A percentile compares a stretch with the other conserved stretches of the same genome.
Evolutionary conservation across 2,329 filamentous ascomycete species (phyloP).

Genomic region (Coniochaeta prunicola): DNA sequence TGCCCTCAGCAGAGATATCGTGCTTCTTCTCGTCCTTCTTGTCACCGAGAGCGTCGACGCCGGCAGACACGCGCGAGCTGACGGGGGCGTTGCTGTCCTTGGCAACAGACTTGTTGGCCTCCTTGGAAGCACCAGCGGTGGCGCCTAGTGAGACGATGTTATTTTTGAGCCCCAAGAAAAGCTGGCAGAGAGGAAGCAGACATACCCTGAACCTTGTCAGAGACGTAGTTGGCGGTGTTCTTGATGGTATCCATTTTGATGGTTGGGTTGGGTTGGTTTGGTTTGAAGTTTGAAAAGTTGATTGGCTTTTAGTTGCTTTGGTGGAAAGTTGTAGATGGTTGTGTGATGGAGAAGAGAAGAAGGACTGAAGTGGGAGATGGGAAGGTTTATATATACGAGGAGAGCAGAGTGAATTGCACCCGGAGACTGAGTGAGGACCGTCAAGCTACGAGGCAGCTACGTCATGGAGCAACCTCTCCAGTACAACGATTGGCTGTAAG

Average conservation of each 20-base stretch:
- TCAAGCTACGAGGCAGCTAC: not conserved
- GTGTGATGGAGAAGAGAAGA: not conserved
- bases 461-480: not conserved
- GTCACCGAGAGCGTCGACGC: constrained; percentile 25
- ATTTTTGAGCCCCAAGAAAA: not conserved
- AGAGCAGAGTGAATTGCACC: not conserved
- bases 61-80: constrained; percentile 28
- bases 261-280: constrained; percentile 10
- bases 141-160: constrained; percentile 21
- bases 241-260: constrained; percentile 33
- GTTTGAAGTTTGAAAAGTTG: constrained; percentile 8
- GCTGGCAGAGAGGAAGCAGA: not conserved
- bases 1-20: constrained; percentile 26
- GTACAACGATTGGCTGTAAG: not conserved
- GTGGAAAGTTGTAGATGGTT: not conserved
- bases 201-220: constrained; percentile 43
- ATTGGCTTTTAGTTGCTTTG: constrained; percentile 4
- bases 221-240: constrained; percentile 53
- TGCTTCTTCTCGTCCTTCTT: constrained; percentile 23
- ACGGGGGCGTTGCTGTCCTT: constrained; percentile 43
- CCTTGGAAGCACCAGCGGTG: constrained; percentile 39
- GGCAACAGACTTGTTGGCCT: constrained; percentile 52
- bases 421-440: not conserved
- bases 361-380: not conserved
- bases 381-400: not conserved